Conservation (phyloP, 768 basidiomycete genomes). For the Lentinula lateritia region DNA sequence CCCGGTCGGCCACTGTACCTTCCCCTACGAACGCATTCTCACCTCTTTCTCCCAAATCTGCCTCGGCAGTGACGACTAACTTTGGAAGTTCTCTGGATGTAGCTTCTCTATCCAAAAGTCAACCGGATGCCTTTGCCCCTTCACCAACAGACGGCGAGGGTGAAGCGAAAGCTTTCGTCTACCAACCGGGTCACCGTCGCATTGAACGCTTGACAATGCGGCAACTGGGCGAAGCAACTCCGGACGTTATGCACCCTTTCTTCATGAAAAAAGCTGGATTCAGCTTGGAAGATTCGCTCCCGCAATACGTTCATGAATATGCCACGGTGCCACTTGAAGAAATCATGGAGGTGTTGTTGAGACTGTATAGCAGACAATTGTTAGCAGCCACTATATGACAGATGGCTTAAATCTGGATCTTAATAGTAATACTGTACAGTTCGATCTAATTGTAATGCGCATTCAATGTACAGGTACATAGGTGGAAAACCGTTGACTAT, state of each 20-base stretch:
- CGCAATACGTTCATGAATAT: constrained; percentile 84
- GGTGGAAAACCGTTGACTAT: background rate
- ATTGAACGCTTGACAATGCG: constrained; percentile 82
- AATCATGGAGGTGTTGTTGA: constrained; percentile 75
- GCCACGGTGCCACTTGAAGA: constrained; percentile 79
- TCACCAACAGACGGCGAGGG: constrained; percentile 13
- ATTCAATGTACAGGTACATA: background rate
- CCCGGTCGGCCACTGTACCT: constrained; percentile 27
- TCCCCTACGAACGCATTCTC: background rate
- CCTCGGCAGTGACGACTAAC: background rate
- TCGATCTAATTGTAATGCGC: background rate
- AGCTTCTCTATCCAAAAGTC: background rate
- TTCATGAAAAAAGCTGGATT: constrained; percentile 84
- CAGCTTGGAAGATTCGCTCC: constrained; percentile 78
- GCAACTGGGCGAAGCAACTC: constrained; percentile 84
- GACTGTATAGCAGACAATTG: constrained; percentile 73
- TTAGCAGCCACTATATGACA: constrained; percentile 21
- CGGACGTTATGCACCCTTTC: constrained; percentile 83
- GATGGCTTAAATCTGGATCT: background rate
- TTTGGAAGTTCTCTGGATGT: background rate
- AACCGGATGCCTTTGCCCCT: background rate
- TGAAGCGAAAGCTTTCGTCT: constrained; percentile 31
- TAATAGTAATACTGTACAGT: background rate
- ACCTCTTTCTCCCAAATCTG: background rate
- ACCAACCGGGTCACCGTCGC: constrained; percentile 50